Evolutionary conservation across 2,329 filamentous ascomycete genomes (phyloP).

Genomic region (Alternaria angustiovoidea): DNA sequence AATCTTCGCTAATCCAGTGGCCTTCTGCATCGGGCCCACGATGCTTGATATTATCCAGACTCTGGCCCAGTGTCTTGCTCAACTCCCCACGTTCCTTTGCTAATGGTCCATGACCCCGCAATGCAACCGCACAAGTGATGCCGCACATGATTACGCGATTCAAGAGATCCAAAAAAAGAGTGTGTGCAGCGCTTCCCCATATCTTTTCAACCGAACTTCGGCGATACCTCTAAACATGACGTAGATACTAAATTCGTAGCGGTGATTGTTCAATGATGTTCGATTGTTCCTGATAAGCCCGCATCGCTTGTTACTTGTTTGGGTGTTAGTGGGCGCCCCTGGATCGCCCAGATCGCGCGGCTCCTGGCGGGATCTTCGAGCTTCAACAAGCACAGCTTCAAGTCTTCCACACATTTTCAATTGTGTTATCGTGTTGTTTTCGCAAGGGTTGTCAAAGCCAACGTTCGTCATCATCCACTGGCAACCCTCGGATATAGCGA

Average conservation of each 20-base stretch:
- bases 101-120: constrained; percentile 21
- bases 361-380: background rate
- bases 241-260: background rate
- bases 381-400: background rate
- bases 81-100: constrained; percentile 7
- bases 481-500: constrained; percentile 9
- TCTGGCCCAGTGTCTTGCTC: constrained; percentile 21
- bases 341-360: constrained; percentile 8
- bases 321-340: constrained; percentile 3
- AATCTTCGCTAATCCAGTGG: constrained; percentile 57
- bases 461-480: constrained; percentile 1
- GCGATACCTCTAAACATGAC: constrained; percentile 6
- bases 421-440: background rate
- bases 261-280: constrained; percentile 4
- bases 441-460: constrained; percentile 1
- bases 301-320: constrained; percentile 16
- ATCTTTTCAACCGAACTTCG: background rate
- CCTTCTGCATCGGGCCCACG: constrained; percentile 58
- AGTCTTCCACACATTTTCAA: constrained; percentile 1
- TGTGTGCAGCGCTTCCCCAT: constrained; percentile 2
- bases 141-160: constrained; percentile 19
- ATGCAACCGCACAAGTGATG: constrained; percentile 24
- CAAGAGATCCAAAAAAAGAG: background rate
- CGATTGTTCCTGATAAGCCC: constrained; percentile 10
- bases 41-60: constrained; percentile 48